These are phyloP conservation scores for Poa pratensis DNA, from an alignment of 176 grass and related monocot species.

Conservation along the genomic window DNA sequence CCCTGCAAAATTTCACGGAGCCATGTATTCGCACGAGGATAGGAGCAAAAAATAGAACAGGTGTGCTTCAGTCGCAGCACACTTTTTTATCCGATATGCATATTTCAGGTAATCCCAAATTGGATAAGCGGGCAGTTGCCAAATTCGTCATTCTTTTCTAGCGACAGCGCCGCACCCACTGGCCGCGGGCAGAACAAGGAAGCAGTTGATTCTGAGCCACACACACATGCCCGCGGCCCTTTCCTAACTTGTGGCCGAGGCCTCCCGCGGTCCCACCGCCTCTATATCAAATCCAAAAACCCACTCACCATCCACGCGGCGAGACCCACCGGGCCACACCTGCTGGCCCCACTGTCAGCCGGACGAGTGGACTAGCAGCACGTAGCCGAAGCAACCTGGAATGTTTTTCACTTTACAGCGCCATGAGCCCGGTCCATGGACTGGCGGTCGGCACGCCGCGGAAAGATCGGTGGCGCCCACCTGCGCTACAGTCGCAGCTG, in stretches of 20 bases:
- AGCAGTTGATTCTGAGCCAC: slow-evolving; percentile 50
- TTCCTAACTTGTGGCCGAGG: slow-evolving; percentile 44
- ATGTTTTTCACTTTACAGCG: background rate
- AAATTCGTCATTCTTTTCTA: background rate
- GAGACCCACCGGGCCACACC: background rate
- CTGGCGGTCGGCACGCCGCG: background rate
- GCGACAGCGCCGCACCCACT: background rate
- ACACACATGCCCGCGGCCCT: background rate
- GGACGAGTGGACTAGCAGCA: fast-evolving
- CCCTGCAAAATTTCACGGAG: too few species aligned
- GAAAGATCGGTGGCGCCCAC: fast-evolving
- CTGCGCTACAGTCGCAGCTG: background rate
- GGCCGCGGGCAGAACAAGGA: slow-evolving; percentile 3
- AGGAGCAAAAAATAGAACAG: too few species aligned
- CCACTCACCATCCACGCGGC: background rate
- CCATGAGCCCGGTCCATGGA: slow-evolving; percentile 15
- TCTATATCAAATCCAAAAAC: slow-evolving; percentile 32
- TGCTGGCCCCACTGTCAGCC: background rate
- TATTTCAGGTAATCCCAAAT: background rate
- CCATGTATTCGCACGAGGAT: too few species aligned
- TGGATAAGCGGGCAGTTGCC: background rate
- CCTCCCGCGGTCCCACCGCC: slow-evolving; percentile 45
- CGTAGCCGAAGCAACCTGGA: background rate
- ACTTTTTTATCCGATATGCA: too few species aligned
- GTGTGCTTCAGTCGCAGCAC: too few species aligned